Base-by-base conservation (phyloP, 805 yeast species). In the Scheffersomyces coipomensis region DNA sequence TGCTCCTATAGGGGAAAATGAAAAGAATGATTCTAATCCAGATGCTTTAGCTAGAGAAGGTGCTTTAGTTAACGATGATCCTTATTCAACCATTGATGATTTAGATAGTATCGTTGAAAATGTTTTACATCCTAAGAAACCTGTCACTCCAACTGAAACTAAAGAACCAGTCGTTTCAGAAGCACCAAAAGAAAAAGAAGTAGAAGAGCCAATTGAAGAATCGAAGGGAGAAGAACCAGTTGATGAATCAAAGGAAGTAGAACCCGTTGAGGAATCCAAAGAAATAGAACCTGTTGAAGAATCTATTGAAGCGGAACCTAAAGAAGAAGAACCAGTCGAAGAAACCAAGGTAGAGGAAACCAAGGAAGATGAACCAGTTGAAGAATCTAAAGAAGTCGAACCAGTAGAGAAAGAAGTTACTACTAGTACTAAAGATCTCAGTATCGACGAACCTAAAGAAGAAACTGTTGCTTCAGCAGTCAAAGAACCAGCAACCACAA, bases 21-120 rank as follows among this genome's bases (percentile, higher is more conserved):
- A 59, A 34, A 60, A 59, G 38, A 60, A 58, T 45, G 64, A 56
- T 44, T 60, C 63, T 11, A 51, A 58, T 37, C 53, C 62, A 11
- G 40, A 44, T 1, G 79, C 72, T 33, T 65, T 80, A 46, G 73
- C 66, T 25, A 60, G 69, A 38, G 85, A 77, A 49, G 86, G 85
- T 33, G 86, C 80, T 0, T 61, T 80, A 40, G 59, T 74, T 23
- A 58, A 61, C 30, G 81, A 73, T 44, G 81, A 77, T 35, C 73
- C 74, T 1, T 75, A 69, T 45, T 63, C 69, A 5, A 73, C 68
- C 35, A 67, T 74, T 44, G 69, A 70, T 25, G 71, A 68, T 37
- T 66, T 76, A 38, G 81, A 77, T 47, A 69, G 64, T 33, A 76
- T 78, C 52, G 69, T 75, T 35, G 67, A 68, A 38, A 64, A 61